Percentiles rank a stretch among this genome's conserved stretches.
phyloP scores from a whole-genome alignment of 768 basidiomycete species.

The Boletus pseudo-olivaceus region DNA sequence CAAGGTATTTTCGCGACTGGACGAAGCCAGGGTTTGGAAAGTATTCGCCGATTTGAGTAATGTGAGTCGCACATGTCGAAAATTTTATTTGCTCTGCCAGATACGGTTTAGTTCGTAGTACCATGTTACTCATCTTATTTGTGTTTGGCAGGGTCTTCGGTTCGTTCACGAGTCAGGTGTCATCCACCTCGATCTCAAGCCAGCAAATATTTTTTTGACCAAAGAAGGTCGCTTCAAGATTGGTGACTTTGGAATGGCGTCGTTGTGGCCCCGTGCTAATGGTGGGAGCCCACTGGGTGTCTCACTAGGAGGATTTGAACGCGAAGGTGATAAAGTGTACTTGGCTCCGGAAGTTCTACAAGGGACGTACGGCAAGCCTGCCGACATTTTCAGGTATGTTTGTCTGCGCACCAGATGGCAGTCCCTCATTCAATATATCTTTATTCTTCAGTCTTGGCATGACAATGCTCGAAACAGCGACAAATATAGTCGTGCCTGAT shows the following conservation, averaged over 20 bases:
- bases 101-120: slow-evolving; percentile 25
- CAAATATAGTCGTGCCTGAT: slow-evolving; percentile 96
- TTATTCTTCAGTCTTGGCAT: slow-evolving; percentile 75
- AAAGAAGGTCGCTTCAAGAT: slow-evolving; percentile 87
- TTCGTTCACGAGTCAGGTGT: slow-evolving; percentile 89
- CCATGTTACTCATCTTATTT: slow-evolving; percentile 26
- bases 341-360: slow-evolving; percentile 94
- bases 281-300: slow-evolving; percentile 36
- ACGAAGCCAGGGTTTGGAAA: slow-evolving; percentile 96
- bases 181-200: slow-evolving; percentile 96
- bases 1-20: slow-evolving; percentile 73
- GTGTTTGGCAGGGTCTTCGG: slow-evolving; percentile 58
- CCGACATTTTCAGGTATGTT: slow-evolving; percentile 93
- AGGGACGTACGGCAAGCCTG: slow-evolving; percentile 87
- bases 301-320: slow-evolving; percentile 61
- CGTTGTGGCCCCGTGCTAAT: slow-evolving; percentile 71
- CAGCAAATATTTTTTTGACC: slow-evolving; percentile 93
- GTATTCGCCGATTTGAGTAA: slow-evolving; percentile 85
- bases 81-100: slow-evolving; percentile 1
- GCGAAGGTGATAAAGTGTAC: slow-evolving; percentile 97
- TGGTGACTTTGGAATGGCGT: slow-evolving; percentile 99
- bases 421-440: slow-evolving; percentile 4
- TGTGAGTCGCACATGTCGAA: slow-evolving; percentile 46
- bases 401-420: neutral
- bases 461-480: slow-evolving; percentile 91